Evolutionary conservation across 805 yeast species (phyloP), one percentile per base, ranked within the genome.

Genomic region (Saccharomycopsis sp.): DNA sequence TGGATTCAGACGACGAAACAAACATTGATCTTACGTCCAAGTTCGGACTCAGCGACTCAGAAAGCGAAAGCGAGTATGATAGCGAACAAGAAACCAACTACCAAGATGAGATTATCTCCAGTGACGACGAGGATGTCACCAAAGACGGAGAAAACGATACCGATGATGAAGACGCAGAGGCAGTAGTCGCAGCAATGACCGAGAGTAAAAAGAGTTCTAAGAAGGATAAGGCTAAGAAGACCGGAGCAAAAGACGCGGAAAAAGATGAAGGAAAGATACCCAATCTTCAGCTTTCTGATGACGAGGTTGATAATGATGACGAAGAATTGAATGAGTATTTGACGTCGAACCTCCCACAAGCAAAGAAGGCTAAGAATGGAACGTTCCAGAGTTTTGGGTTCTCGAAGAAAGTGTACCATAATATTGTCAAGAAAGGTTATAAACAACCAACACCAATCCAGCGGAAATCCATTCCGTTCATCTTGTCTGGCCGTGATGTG

Each of bases 401-500:
- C 54, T 86, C 96, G 15, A 86, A 86, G 68, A 75, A 80, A 56
- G 71, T 92, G 3, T 68, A 91, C 59, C 72, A 77, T 22, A 93
- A 90, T 66, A 86, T 94, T 57, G 69, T 81, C 58, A 85, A 83
- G 61, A 92, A 90, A 68, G 99, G 99, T 0, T 94, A 84, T 74
- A 86, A 83, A 64, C 94, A 87, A 64, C 99, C 99, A 14, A 94
- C 99, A 0, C 99, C 99, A 1, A 94, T 94, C 71, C 99, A 94
- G 74, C 80, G 99, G 64, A 94, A 93, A 69, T 86, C 99, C 2
- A 89, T 94, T 59, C 99, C 99, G 0, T 76, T 91, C 57, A 85
- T 94, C 60, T 75, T 94, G 75, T 89, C 87, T 53, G 87, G 84
- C 57, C 79, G 96, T 68, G 99, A 94, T 73, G 96, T 94, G 49